These are phyloP conservation scores for Candida insectalens DNA, from an alignment of 805 yeast species.

Conservation along the genomic window DNA sequence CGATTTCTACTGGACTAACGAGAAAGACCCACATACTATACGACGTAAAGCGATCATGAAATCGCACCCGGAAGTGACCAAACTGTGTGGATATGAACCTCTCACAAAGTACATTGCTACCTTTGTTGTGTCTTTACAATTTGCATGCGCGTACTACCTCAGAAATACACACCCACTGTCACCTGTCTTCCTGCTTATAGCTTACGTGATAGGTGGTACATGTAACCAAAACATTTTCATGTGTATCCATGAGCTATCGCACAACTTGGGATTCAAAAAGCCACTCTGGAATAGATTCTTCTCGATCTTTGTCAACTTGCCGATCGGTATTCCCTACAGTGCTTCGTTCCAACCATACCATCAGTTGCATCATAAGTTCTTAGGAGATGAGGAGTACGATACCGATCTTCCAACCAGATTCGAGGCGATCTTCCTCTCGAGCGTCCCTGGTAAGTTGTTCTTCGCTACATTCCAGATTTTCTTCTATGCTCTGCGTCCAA, in stretches of 20 bases:
- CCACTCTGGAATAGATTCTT: constrained; percentile 72
- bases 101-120: constrained; percentile 67
- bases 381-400: constrained; percentile 77
- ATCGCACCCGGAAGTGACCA: constrained; percentile 70
- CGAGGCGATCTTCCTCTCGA: constrained; percentile 68
- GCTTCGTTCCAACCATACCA: constrained; percentile 89
- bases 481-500: constrained; percentile 85
- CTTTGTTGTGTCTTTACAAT: constrained; percentile 60
- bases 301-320: constrained; percentile 69
- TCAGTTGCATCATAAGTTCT: constrained; percentile 80
- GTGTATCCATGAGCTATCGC: constrained; percentile 83
- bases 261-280: constrained; percentile 72
- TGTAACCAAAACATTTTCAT: constrained; percentile 75
- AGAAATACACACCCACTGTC: constrained; percentile 43
- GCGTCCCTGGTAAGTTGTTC: constrained; percentile 78
- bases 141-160: constrained; percentile 51
- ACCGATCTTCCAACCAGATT: constrained; percentile 79
- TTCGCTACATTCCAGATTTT: constrained; percentile 85
- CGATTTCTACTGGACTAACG: constrained; percentile 80
- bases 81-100: constrained; percentile 81
- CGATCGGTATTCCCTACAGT: constrained; percentile 84
- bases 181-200: constrained; percentile 47
- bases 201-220: constrained; percentile 81
- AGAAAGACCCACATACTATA: constrained; percentile 69
- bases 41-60: constrained; percentile 67